Base-by-base conservation (phyloP, 805 yeast species). In the Myxozyma udenii region DNA sequence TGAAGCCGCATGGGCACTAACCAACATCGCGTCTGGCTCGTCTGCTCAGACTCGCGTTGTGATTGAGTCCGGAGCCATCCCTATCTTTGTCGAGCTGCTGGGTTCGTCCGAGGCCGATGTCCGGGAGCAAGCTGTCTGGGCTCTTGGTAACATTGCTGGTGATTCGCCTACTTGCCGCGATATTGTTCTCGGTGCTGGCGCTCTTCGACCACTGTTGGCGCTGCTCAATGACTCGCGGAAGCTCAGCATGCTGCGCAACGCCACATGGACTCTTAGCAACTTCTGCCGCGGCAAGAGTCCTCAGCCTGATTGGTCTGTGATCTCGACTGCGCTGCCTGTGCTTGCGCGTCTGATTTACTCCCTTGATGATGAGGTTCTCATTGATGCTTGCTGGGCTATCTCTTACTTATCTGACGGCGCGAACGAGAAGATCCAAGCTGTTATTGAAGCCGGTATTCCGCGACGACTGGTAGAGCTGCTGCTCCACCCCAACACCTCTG, bases 1-100 rank as follows among this genome's bases (percentile, higher is more conserved):
- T 64, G 98, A 93, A 74, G 96, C 98, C 11, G 97, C 98, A 6
- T 93, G 98, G 98, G 98, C 98, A n/a, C 78, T 93, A 62, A 93
- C 98, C 45, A 93, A 93, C 68, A 91, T 93, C 69, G 98, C 98
- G 21, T 87, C 96, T 3, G 98, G 98, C 58, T 75, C 84, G 46
- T 81, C 95, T 38, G 85, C 81, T 43, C 98, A 93, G 72, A 93
- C 98, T 19, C 79, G 78, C 63, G 83, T 84, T 39, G 98, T 93
- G 49, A 93, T 93, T 50, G 91, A 89, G 57, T 83, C 91, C 3
- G 95, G 91, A 47, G 98, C 98, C 0, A 95, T 93, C 40, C 98
- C 98, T 18, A 74, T 82, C 49, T 89, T 93, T 70, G 95, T 93
- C 41, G 78, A 84, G 60, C 76, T 93, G 61, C 77, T 93, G 62